phyloP scores from a whole-genome alignment of 2,329 filamentous ascomycete genomes.

The Juglanconis sp. region DNA sequence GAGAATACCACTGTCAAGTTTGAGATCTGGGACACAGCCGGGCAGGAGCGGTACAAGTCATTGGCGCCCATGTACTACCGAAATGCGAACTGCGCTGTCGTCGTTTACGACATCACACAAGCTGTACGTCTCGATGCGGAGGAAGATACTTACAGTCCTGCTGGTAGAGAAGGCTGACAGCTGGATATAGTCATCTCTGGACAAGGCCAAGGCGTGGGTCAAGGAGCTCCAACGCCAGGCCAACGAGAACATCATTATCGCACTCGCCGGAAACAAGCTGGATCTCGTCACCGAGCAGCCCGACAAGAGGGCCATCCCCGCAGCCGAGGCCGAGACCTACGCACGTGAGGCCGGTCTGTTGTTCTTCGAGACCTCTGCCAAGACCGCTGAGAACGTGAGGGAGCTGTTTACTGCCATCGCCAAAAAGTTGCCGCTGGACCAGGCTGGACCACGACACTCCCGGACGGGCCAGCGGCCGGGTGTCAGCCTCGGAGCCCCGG shows the following conservation, averaged over 20 bases:
- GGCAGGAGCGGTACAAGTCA: constrained; percentile 98
- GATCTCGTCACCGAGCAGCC: constrained; percentile 93
- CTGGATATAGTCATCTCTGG: constrained; percentile 73
- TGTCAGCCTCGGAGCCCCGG: constrained; percentile 52
- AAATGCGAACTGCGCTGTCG: constrained; percentile 98
- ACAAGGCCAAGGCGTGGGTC: constrained; percentile 99
- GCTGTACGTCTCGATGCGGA: constrained; percentile 61
- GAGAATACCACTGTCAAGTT: constrained; percentile 99
- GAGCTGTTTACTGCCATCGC: constrained; percentile 97
- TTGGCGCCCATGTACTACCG: constrained; percentile 99
- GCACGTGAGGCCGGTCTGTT: constrained; percentile 88
- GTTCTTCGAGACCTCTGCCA: constrained; percentile 98
- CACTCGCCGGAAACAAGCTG: constrained; percentile 94
- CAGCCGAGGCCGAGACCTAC: constrained; percentile 91
- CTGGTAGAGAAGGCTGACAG: constrained; percentile 22
- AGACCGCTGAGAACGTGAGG: constrained; percentile 92
- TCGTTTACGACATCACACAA: constrained; percentile 99
- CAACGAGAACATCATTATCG: constrained; percentile 99
- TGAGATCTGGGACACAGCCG: constrained; percentile 98
- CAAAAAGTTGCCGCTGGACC: constrained; percentile 94
- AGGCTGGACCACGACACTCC: constrained; percentile 86
- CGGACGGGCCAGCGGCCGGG: constrained; percentile 61
- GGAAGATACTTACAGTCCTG: neutral
- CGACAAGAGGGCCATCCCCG: constrained; percentile 88
- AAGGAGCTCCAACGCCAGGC: constrained; percentile 98